phyloP scores from a whole-genome alignment of 192 early-diverging fungal species.

The Coemansia sp. region DNA sequence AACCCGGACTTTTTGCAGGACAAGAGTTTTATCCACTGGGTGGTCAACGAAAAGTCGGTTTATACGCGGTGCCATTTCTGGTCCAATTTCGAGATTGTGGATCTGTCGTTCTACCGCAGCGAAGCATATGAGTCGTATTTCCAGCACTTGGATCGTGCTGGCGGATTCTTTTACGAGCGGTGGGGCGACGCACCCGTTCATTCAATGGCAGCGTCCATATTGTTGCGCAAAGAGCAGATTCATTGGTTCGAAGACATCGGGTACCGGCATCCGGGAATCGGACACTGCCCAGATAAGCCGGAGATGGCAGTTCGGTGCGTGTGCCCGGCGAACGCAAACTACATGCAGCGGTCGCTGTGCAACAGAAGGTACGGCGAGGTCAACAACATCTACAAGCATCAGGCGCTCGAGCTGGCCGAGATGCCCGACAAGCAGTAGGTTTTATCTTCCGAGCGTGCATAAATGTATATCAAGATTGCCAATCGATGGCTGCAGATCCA shows the following conservation, averaged over 20 bases:
- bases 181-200: constrained; percentile 67
- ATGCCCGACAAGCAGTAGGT: constrained; percentile 24
- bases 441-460: neutral
- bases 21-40: constrained; percentile 46
- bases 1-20: constrained; percentile 35
- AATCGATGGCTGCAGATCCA: too few relatives aligned
- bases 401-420: constrained; percentile 31
- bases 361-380: constrained; percentile 27
- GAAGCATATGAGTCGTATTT: constrained; percentile 60
- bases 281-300: constrained; percentile 67
- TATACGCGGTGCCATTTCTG: constrained; percentile 77
- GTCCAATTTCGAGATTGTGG: constrained; percentile 77
- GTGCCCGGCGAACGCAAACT: constrained; percentile 30
- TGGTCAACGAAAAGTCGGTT: constrained; percentile 55
- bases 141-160: constrained; percentile 56
- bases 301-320: constrained; percentile 44
- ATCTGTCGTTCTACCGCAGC: constrained; percentile 58
- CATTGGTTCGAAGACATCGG: constrained; percentile 78
- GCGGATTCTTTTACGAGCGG: constrained; percentile 68
- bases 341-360: constrained; percentile 48
- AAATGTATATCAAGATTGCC: too few relatives aligned
- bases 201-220: constrained; percentile 62
- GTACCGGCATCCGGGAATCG: constrained; percentile 63
- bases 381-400: constrained; percentile 28
- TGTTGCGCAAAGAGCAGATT: constrained; percentile 61